Evolutionary conservation across 305 asterid genomes (phyloP).

Genomic region (Ruellia speciosa): DNA sequence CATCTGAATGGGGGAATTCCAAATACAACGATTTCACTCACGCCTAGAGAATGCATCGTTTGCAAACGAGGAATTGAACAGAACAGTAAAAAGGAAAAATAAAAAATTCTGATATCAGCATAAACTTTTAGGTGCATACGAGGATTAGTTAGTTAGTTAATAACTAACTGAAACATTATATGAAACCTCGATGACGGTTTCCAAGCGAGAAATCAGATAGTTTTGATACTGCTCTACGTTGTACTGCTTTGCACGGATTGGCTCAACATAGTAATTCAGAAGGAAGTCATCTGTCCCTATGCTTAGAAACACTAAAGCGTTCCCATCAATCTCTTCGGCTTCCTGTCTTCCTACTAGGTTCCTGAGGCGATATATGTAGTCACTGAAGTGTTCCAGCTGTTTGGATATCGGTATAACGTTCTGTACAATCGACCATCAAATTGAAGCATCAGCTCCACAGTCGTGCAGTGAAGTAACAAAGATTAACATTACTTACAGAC

Average conservation of each 20-base stretch:
- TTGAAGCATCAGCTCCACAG: background rate
- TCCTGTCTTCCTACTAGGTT: slow-evolving; percentile 25
- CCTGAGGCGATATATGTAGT: slow-evolving; percentile 31
- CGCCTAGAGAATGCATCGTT: too few species aligned
- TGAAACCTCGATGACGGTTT: too few species aligned
- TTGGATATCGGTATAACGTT: slow-evolving; percentile 30
- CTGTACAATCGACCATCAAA: slow-evolving; percentile 18
- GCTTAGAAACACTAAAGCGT: background rate
- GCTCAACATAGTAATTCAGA: background rate
- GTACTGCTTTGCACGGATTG: background rate
- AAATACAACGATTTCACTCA: too few species aligned
- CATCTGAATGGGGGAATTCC: too few species aligned
- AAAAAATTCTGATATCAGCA: too few species aligned
- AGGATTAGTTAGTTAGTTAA: too few species aligned
- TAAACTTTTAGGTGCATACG: too few species aligned
- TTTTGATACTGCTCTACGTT: background rate
- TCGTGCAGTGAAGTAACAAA: background rate
- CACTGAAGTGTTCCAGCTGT: slow-evolving; percentile 33
- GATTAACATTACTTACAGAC: slow-evolving; percentile 17
- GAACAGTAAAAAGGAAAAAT: too few species aligned
- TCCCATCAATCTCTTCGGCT: background rate
- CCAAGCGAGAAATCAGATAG: background rate
- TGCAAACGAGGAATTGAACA: too few species aligned
- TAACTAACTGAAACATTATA: too few species aligned
- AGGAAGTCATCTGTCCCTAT: background rate